Base-by-base conservation (phyloP, 106 monocot genomes). In the Acorus gramineus region DNA sequence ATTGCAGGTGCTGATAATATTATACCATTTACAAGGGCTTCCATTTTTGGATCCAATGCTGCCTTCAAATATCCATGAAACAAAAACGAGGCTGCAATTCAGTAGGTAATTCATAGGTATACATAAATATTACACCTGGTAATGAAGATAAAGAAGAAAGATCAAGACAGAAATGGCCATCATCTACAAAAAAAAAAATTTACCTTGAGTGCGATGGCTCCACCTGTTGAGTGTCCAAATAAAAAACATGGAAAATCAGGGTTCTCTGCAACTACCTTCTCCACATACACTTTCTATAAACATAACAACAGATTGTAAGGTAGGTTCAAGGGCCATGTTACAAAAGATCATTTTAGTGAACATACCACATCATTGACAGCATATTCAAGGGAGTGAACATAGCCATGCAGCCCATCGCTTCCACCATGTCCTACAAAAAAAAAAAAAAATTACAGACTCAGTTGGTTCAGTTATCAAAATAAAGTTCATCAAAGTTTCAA, bases 371-470 rank as follows among this genome's bases (percentile, higher is more conserved):
- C 96, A 63, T n/a, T 69, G 56, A 91, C 82, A 59, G 91, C 96
- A 83, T 80, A 80, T 70, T 98, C 87, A 61, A 98, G 82, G 11
- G 89, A 89, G 52, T 85, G 91, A 50, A 91, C 96, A 68, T 98
- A 98, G 54, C 96, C 96, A 77, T 98, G 96, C 56, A 98, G 65
- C 9, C 77, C 78, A 76, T 98, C 96, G 70, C 96, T 98, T 67
- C 96, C 96, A 53, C 96, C 96, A 74, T 88, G 96, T 8, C 96
- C 96, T 98, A 68, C 42, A 14, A 63, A 68, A 7, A 60, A 53
- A 44, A 72, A 10, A 45, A 28, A 28, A 28, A 28, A 28, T 28
- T 28, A 28, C 28, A 28, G 1, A 28, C 28, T 28, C 28, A 28
- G 28, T 28, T 28, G 28, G 28, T 28, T 28, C 28, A 28, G 28